Evolutionary conservation across 2,329 filamentous ascomycete genomes (phyloP), one percentile per base, ranked within the genome.

Genomic region (Westerdykella sp.): DNA sequence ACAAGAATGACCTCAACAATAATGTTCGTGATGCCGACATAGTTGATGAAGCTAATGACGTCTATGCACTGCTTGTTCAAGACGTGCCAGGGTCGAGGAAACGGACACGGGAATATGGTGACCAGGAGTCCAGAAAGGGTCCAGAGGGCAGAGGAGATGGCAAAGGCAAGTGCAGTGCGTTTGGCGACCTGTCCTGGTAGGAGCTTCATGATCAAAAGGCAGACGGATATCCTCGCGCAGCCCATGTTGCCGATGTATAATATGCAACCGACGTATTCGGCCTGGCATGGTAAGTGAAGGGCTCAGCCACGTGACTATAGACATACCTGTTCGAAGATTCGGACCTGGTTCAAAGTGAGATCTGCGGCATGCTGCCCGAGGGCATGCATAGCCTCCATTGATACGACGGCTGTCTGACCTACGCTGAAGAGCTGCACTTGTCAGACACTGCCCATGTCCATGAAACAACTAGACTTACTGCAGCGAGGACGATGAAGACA

Each of bases 231-330:
- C 21, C 57, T 51, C 10, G 57, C 46, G 40, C 53, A 60, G 25
- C 60, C 60, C 51, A 63, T 53, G 44, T 60, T 63, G 18, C 55
- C 55, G 30, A 63, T 51, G 44, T 59, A 60, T 13, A 60, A 45
- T 31, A 62, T 60, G 32, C 44, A 55, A 1, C 45, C 45, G 2
- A 39, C 56, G 42, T 60, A 63, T 25, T 58, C 51, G 28, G 58
- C 38, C 59, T 63, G 31, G 5, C 2, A 30, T n/a, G 4, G 23
- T 23, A 12, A 7, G 23, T 34, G 7, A 14, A 35, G 32, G 25
- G 11, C 25, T 9, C 25, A 21, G 31, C 13, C 14, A 35, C 12
- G 12, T 28, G 30, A 16, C 7, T 6, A 3, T 10, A 16, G 15
- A 25, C 41, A 34, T 43, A 60, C 60, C 49, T 62, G 59, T 34